These are phyloP conservation scores for Mortierella sp. DNA, from an alignment of 371 early-diverging fungal species.

Conservation along the genomic window DNA sequence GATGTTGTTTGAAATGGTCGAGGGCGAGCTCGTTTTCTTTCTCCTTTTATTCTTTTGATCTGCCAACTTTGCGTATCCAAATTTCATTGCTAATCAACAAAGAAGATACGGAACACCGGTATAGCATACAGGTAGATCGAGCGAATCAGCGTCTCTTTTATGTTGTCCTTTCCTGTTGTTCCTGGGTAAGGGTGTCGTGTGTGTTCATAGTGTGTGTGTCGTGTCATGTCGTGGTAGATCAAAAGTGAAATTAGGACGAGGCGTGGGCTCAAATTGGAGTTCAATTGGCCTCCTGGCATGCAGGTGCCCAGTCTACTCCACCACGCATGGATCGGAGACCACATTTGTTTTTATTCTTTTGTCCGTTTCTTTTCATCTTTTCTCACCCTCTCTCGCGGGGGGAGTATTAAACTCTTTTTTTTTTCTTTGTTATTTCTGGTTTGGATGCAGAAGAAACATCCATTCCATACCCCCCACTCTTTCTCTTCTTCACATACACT, in stretches of 20 bases:
- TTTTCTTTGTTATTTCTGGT: neutral
- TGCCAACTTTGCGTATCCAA: neutral
- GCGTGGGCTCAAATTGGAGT: conserved; percentile 2
- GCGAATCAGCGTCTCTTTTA: neutral
- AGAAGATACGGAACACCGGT: neutral
- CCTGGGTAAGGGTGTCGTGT: neutral
- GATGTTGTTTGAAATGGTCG: neutral
- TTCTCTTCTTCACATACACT: neutral
- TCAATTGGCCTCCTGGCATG: neutral
- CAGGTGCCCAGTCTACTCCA: neutral
- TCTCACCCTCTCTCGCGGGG: too few relatives aligned
- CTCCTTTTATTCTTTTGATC: neutral
- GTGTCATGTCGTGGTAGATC: neutral
- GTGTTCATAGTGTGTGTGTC: neutral
- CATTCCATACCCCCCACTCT: neutral
- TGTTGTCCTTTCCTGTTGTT: neutral
- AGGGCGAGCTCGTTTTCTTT: too few relatives aligned
- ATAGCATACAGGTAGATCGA: neutral
- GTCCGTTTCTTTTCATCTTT: neutral
- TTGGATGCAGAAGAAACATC: conserved; percentile 17
- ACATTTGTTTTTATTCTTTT: neutral
- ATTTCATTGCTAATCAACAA: neutral
- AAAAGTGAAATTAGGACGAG: neutral
- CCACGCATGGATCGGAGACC: neutral
- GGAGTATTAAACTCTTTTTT: neutral